Percentiles rank a stretch among this genome's conserved stretches.
Evolutionary conservation across 2,329 filamentous ascomycete genomes (phyloP).

Genomic region (Sporothrix pseudoabietina): DNA sequence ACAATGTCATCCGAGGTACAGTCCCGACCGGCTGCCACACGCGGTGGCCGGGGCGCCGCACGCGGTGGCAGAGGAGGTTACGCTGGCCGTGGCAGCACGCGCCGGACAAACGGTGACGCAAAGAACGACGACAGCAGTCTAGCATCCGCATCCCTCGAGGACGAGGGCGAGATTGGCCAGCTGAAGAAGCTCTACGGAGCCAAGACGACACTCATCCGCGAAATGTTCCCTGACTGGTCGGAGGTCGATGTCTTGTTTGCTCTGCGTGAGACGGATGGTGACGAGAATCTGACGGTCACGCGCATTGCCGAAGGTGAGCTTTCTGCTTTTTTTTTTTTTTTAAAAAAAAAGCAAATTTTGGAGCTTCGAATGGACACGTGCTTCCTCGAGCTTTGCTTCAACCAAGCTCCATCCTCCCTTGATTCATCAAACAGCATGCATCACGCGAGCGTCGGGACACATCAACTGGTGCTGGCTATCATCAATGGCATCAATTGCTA

Average conservation of each 20-base stretch:
- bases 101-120: conserved; percentile 71
- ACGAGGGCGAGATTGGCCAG: conserved; percentile 87
- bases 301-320: conserved; percentile 74
- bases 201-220: conserved; percentile 80
- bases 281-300: conserved; percentile 72
- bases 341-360: neutral
- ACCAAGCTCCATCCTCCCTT: conserved; percentile 2
- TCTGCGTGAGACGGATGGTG: conserved; percentile 82
- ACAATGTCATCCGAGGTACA: conserved; percentile 96
- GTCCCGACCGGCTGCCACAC: conserved; percentile 77
- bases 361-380: conserved; percentile 6
- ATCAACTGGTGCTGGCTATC: neutral
- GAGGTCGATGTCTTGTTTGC: conserved; percentile 93
- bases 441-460: neutral
- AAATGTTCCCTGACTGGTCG: conserved; percentile 94
- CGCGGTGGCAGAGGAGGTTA: conserved; percentile 82
- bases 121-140: conserved; percentile 59
- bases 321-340: neutral
- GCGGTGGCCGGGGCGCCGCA: conserved; percentile 80
- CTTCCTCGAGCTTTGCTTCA: neutral
- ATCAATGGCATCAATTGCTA: neutral
- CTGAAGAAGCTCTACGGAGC: conserved; percentile 86
- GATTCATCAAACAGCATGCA: neutral
- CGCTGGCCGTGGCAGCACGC: conserved; percentile 69
- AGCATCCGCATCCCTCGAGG: conserved; percentile 64